phyloP scores from a whole-genome alignment of 1,284 basidiomycete species.

The Microbotryomycetes sp. region DNA sequence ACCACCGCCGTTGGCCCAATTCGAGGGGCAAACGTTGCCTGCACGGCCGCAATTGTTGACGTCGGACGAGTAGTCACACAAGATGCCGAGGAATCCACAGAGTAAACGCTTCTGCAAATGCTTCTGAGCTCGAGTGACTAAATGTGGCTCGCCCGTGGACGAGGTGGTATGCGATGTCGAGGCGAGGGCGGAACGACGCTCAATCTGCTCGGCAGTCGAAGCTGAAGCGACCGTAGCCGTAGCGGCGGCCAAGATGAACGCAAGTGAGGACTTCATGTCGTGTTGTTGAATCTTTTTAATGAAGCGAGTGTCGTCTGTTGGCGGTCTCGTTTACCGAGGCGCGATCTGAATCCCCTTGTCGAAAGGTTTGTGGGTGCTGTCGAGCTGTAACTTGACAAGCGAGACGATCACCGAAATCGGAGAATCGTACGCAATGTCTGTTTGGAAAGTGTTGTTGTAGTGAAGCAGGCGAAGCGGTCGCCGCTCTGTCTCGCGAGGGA shows the following conservation, averaged over 20 bases:
- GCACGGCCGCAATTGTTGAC: constrained; percentile 19
- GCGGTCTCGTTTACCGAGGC: background rate
- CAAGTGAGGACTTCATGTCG: background rate
- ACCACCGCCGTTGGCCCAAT: constrained; percentile 14
- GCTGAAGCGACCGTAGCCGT: background rate
- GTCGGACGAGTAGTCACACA: constrained; percentile 10
- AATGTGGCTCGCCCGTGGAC: background rate
- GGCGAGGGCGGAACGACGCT: background rate
- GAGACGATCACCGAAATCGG: background rate
- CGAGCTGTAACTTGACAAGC: background rate
- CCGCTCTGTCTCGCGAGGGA: background rate
- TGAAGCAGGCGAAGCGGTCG: too few relatives aligned
- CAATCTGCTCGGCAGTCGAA: background rate
- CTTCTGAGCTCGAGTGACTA: background rate
- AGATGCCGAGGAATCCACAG: background rate
- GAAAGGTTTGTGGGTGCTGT: background rate
- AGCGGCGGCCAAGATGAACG: background rate
- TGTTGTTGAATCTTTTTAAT: background rate
- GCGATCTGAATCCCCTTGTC: background rate
- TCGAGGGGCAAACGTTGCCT: constrained; percentile 4
- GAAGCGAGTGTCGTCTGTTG: background rate
- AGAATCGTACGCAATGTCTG: background rate
- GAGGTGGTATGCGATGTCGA: background rate
- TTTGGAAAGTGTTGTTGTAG: background rate
- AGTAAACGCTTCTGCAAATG: background rate